Base-by-base conservation (phyloP, 2,329 filamentous ascomycete genomes). In the Didymella arachidicola region DNA sequence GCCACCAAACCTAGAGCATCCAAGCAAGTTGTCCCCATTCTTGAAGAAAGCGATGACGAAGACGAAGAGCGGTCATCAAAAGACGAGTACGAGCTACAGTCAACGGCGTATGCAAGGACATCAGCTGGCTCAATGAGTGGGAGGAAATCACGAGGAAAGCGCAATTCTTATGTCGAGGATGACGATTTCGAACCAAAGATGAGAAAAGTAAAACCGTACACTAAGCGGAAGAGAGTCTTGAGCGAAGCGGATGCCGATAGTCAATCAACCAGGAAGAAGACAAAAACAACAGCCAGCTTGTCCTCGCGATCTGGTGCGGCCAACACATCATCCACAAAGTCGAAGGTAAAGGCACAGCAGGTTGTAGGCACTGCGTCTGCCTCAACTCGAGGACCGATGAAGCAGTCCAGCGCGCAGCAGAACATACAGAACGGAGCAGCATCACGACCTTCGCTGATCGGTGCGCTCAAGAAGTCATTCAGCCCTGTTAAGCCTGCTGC, bases 371-470 rank as follows among this genome's bases (percentile, higher is more conserved):
- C 44, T 27, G 44, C n/a, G 6, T 12, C 29, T 30, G 14, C 25
- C 7, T 43, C 16, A 19, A 18, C 29, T 12, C 53, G 38, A 41
- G 45, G 44, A 44, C 44, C 26, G n/a, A 47, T 36, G 16, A 46
- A 53, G 48, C 26, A 48, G 18, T 25, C 38, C 36, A 26, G 12
- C n/a, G 18, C 41, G 10, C 32, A 49, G 4, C 51, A 57, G 4
- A 44, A 53, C 29, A 14, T 29, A 10, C 51, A 53, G 3, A 52
- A 61, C 6, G 50, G 46, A 14, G n/a, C 27, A 25, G 50, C 49
- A 38, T 34, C 53, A 42, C 59, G 57, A 8, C 49, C 47, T 19
- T 45, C 63, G 7, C 52, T 67, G 32, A 69, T 70, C 4, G 64
- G 50, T 48, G 56, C 51, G 10, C 44, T 69, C 2, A 25, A 63